Base-by-base conservation (phyloP, 1,284 basidiomycete genomes). In the Leccinum fuscescens region DNA sequence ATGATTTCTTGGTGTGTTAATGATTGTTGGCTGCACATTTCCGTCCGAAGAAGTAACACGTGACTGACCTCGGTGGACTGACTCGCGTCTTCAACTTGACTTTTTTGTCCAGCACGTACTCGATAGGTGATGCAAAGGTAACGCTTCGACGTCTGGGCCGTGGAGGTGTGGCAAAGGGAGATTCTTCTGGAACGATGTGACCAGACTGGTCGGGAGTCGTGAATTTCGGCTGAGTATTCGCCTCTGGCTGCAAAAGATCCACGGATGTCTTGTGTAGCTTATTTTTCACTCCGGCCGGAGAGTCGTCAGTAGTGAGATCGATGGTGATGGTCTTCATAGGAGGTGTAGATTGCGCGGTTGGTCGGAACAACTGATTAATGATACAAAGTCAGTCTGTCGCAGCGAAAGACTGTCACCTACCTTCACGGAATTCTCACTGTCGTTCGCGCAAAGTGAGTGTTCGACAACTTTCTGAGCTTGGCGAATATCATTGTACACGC, bases 111-210 rank as follows among this genome's bases (percentile, higher is more conserved):
- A 63, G 20, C 2, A 63, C 48, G 27, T 60, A 56, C 53, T 64
- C 72, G 9, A 72, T 56, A 9, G 72, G 70, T 29, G 71, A 75
- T 27, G 73, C 71, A 56, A 72, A 72, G 4, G 72, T 67, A 44
- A 75, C 71, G 35, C 46, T 73, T 58, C 66, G 64, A 8, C 56
- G 63, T 48, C 57, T 66, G 29, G 31, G 63, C 37, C 54, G 67
- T 39, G 59, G 52, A 12, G 60, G 37, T 24, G 33, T 9, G n/a
- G 22, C 17, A 52, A 54, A 37, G 17, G 42, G 11, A 24, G 50
- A 27, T 20, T 63, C 58, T 50, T 60, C 49, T 37, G 20, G n/a
- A 53, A 31, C 11, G 29, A 54, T n/a, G 33, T 4, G 14, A 17
- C 54, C 24, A 8, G 52, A 20, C 22, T 53, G 55, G 24, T 54